phyloP scores from a whole-genome alignment of 2,329 filamentous ascomycete genomes.

The Shiraia sp. region DNA sequence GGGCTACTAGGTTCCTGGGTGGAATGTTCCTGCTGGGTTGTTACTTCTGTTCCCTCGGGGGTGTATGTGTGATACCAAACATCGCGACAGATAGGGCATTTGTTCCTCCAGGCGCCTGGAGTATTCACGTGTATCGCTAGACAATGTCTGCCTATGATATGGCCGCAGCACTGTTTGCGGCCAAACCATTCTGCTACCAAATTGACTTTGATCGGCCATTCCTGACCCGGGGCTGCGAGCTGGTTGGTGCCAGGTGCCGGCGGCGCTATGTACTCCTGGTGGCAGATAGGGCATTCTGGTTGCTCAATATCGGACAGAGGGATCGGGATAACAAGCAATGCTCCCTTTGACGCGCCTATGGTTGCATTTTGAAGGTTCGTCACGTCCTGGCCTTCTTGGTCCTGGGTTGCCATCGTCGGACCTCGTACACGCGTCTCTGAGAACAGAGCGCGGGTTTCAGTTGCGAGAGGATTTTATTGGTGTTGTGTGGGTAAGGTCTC shows the following conservation, averaged over 20 bases:
- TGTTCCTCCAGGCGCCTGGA: conserved; percentile 7
- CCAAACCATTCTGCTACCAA: conserved; percentile 6
- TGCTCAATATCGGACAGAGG: too few species aligned
- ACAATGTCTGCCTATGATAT: conserved; percentile 8
- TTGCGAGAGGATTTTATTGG: too few species aligned
- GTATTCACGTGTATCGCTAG: conserved; percentile 5
- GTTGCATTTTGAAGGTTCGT: too few species aligned
- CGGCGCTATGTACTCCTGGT: conserved; percentile 1
- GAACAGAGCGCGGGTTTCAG: too few species aligned
- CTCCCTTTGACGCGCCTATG: too few species aligned
- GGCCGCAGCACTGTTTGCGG: conserved; percentile 4
- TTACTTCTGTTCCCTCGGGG: not conserved
- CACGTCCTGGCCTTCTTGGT: too few species aligned
- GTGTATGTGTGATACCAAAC: conserved; percentile 1
- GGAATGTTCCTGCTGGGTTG: not conserved
- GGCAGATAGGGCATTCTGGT: conserved; percentile 5
- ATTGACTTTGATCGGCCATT: conserved; percentile 7
- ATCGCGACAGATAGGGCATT: conserved; percentile 12
- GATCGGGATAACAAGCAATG: too few species aligned
- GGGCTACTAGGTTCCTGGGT: not conserved
- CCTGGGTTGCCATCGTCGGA: too few species aligned
- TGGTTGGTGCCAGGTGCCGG: not conserved
- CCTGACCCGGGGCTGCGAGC: not conserved
- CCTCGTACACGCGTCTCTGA: too few species aligned
- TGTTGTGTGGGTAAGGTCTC: too few species aligned